These are phyloP conservation scores for Macroventuria anomochaeta DNA, from an alignment of 2,329 filamentous ascomycete genomes.

Conservation along the genomic window DNA sequence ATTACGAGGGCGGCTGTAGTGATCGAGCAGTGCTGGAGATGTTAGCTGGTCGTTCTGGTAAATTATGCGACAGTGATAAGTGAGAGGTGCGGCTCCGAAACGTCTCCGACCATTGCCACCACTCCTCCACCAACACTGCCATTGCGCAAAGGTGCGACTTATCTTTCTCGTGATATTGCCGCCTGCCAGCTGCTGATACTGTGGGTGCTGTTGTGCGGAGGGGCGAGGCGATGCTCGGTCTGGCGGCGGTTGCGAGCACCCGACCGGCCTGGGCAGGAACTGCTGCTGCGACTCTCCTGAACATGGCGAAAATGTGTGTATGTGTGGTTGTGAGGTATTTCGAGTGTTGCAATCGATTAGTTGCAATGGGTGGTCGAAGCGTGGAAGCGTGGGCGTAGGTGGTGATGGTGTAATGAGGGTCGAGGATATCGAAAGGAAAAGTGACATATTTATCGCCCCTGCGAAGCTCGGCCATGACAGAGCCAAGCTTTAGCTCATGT, in stretches of 20 bases:
- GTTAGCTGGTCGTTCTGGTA: conserved; percentile 49
- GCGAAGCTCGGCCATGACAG: conserved; percentile 17
- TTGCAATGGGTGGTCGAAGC: conserved; percentile 19
- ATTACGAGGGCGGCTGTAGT: conserved; percentile 81
- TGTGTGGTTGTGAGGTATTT: conserved; percentile 14
- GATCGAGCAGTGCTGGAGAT: conserved; percentile 68
- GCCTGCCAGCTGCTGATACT: conserved; percentile 49
- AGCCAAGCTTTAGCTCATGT: conserved; percentile 25
- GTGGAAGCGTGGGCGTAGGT: conserved; percentile 29
- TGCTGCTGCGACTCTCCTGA: conserved; percentile 62
- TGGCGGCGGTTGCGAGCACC: conserved; percentile 56
- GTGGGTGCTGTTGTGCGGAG: conserved; percentile 54
- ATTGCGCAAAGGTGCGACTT: conserved; percentile 44
- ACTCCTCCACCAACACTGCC: conserved; percentile 12
- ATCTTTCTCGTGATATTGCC: conserved; percentile 72
- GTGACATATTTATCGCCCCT: conserved; percentile 30
- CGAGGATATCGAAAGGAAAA: conserved; percentile 14
- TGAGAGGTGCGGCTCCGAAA: conserved; percentile 9
- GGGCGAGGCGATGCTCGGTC: conserved; percentile 57
- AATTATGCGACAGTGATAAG: not conserved
- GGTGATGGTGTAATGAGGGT: conserved; percentile 15
- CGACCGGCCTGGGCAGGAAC: conserved; percentile 61
- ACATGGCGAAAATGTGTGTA: conserved; percentile 55
- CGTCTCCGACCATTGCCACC: conserved; percentile 25
- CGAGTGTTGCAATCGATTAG: conserved; percentile 13